A percentile compares a stretch with the other conserved stretches of the same genome.
Conservation (phyloP, 345 rosid genomes). For the Eucalyptus viminalis region DNA sequence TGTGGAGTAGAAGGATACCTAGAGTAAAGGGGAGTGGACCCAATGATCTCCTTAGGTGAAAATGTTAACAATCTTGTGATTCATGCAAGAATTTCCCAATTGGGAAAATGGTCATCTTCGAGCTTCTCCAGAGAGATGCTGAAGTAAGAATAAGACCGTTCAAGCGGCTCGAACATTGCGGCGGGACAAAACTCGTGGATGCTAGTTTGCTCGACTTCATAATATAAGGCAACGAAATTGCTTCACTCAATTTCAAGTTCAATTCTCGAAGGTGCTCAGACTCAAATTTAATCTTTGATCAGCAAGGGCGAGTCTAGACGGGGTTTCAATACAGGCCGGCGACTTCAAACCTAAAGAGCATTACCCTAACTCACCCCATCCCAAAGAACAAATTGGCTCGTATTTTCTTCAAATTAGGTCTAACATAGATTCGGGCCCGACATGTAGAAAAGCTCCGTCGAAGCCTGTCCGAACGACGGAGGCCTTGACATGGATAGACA, state of each 20-base stretch:
- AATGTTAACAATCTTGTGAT: background rate
- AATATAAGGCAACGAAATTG: background rate
- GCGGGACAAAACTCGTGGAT: background rate
- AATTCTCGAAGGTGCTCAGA: background rate
- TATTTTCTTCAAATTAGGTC: background rate
- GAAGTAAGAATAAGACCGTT: background rate
- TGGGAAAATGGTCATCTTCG: rapidly evolving
- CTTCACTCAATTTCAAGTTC: background rate
- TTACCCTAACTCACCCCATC: background rate
- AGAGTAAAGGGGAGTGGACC: too few relatives aligned
- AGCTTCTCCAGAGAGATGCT: background rate
- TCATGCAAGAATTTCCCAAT: background rate
- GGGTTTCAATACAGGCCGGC: background rate
- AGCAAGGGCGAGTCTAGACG: background rate
- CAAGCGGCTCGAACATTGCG: background rate
- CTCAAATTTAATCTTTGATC: background rate
- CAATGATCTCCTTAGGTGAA: background rate
- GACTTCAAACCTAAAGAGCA: background rate
- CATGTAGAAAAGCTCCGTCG: background rate
- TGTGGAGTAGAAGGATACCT: rapidly evolving
- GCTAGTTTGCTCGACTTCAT: background rate
- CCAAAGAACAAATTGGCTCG: background rate
- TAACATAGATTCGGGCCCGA: background rate
- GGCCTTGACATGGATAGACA: background rate
- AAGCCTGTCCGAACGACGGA: background rate